Evolutionary conservation across 2,329 filamentous ascomycete genomes (phyloP), one percentile per base, ranked within the genome.

Genomic region (Fusarium musae): DNA sequence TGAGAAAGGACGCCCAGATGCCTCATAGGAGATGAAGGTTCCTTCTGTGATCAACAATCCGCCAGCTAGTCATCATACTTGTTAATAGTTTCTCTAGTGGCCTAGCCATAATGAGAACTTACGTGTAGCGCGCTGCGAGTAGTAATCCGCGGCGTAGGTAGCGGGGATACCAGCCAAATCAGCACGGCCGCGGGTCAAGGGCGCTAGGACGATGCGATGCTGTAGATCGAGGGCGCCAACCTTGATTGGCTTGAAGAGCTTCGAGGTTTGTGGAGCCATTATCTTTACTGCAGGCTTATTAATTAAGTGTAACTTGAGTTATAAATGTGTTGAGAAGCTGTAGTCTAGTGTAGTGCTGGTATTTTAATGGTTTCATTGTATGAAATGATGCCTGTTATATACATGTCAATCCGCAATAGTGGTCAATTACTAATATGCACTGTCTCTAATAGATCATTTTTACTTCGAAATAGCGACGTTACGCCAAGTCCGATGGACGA

Each of bases 161-260:
- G 74, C 73, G 6, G 79, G 75, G 30, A 80, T 63, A 9, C 56
- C 70, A 21, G 68, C 69, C 23, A 80, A 80, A 66, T 83, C 80
- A 39, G 82, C 84, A 59, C 87, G 86, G 75, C 84, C 84, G 28
- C 88, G 85, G n/a, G 88, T 90, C 68, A 91, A 79, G 5, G 89
- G 89, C 1, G 88, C 86, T 80, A 91, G 84, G 49, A 84, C 84
- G 34, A 91, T 73, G 16, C 85, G 81, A 72, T 86, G 83, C 62
- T 83, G 72, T 44, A 87, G 77, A 21, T 72, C 23, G 12, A 75
- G n/a, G 0, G 78, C 72, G 57, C 85, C 85, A 9, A 85, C 66
- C 66, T 80, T 79, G 43, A 85, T 72, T 15, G 84, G 84, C 36
- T 78, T 74, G 77, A 86, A 87, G 17, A 86, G 84, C 17, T 30